phyloP scores from a whole-genome alignment of 345 rosid species.

The Populus simonii region DNA sequence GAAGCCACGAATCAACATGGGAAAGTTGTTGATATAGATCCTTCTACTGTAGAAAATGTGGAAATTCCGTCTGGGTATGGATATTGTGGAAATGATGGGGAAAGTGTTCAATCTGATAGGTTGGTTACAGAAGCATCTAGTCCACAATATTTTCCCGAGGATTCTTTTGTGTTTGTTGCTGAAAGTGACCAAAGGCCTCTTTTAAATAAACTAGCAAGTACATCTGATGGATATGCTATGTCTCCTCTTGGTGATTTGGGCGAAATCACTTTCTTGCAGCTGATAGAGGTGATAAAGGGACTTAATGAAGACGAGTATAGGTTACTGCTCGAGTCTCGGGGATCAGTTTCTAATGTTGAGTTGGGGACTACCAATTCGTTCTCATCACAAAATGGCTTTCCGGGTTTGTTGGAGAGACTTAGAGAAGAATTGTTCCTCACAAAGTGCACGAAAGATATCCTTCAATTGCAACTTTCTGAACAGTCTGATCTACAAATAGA shows the following conservation, averaged over 20 bases:
- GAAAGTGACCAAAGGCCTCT: conserved; percentile 37
- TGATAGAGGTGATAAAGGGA: conserved; percentile 42
- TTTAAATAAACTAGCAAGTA: conserved; percentile 20
- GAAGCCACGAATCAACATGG: conserved; percentile 15
- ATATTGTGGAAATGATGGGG: conserved; percentile 16
- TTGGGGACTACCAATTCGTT: conserved; percentile 22
- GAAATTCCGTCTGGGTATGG: conserved; percentile 21
- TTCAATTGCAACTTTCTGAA: conserved; percentile 59
- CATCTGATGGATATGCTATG: conserved; percentile 20
- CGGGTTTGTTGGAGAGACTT: conserved; percentile 43
- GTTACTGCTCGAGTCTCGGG: conserved; percentile 48
- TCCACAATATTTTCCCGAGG: conserved; percentile 36
- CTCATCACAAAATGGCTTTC: conserved; percentile 10
- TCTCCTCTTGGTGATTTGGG: conserved; percentile 27
- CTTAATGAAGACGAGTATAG: conserved; percentile 57
- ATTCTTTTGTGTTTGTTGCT: conserved; percentile 30
- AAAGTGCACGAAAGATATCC: conserved; percentile 49
- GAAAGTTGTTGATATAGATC: conserved; percentile 20
- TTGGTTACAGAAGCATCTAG: conserved; percentile 26
- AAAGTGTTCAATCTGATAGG: conserved; percentile 21
- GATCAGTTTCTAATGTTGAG: conserved; percentile 23
- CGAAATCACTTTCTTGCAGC: conserved; percentile 43
- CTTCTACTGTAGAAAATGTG: conserved; percentile 19
- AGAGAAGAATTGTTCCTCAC: conserved; percentile 57
- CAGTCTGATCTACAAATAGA: conserved; percentile 48